Conservation (phyloP, 179 eudicot genomes). For the Carnegiea gigantea region DNA sequence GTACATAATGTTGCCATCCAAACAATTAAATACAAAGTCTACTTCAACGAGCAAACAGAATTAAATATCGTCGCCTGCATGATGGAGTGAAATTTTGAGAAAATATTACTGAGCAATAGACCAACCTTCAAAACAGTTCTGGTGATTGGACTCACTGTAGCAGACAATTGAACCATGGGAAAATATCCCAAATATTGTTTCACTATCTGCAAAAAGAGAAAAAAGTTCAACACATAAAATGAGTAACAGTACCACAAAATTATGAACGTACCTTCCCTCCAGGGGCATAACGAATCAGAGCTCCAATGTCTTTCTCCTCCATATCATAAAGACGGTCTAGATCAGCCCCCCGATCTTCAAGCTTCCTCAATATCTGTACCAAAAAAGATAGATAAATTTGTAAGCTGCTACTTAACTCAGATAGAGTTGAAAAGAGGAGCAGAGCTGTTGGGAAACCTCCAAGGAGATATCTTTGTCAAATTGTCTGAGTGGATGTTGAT, state of each 20-base stretch:
- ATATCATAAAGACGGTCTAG: constrained; percentile 84
- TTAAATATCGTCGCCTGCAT: not conserved
- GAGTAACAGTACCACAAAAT: not conserved
- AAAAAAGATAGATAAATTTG: not conserved
- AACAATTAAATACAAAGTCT: constrained; percentile 5
- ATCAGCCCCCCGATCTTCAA: constrained; percentile 89
- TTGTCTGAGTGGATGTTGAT: constrained; percentile 94
- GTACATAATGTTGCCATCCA: not conserved
- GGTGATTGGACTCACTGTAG: constrained; percentile 96
- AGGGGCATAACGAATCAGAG: constrained; percentile 79
- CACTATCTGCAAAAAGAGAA: constrained; percentile 57
- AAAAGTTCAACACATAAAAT: not conserved
- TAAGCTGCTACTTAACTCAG: not conserved
- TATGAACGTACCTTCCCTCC: constrained; percentile 76
- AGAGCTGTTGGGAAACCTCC: constrained; percentile 52
- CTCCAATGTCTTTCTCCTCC: constrained; percentile 97
- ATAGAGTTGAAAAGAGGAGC: constrained; percentile 6
- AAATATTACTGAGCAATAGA: constrained; percentile 3
- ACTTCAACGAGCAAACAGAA: not conserved
- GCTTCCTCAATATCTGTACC: constrained; percentile 85
- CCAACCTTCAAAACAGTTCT: constrained; percentile 97
- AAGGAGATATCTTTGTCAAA: constrained; percentile 83
- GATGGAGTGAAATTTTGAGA: not conserved
- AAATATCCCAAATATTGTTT: constrained; percentile 80
- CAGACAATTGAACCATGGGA: constrained; percentile 82